Evolutionary conservation across 371 early-diverging fungal genomes (phyloP).

Genomic region (Chytridiales sp.): DNA sequence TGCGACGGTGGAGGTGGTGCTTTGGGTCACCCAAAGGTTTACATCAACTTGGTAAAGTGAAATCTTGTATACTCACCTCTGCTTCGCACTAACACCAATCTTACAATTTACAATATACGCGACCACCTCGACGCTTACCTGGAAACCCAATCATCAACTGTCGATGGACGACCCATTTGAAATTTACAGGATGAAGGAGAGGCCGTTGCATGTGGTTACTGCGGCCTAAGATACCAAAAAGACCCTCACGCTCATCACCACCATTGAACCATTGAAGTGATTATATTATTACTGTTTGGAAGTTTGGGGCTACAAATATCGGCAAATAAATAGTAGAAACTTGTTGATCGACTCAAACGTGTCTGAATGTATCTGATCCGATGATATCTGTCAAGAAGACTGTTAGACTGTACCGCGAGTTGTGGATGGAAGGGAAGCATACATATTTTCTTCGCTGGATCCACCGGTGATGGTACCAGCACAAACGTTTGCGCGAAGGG

Average conservation of each 20-base stretch:
- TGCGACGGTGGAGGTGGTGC: conserved; percentile 94
- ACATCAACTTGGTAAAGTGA: conserved; percentile 79
- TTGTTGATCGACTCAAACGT: conserved; percentile 22
- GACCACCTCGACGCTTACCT: no score
- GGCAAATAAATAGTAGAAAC: conserved; percentile 1
- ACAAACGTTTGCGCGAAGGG: conserved; percentile 69
- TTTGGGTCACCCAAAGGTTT: conserved; percentile 92
- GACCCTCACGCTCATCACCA: conserved; percentile 25
- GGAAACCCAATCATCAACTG: no score
- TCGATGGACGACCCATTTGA: no score
- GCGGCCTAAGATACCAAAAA: conserved; percentile 30
- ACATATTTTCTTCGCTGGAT: conserved; percentile 32
- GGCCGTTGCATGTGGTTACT: conserved; percentile 31
- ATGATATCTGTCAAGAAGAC: conserved; percentile 2
- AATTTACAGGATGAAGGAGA: conserved; percentile 22
- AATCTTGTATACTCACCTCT: no score
- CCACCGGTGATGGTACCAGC: conserved; percentile 56
- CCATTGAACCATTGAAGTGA: conserved; percentile 24
- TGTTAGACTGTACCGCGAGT: not conserved
- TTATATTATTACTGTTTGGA: not conserved
- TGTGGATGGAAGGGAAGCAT: conserved; percentile 6
- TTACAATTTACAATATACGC: conserved; percentile 5
- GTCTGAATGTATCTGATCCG: conserved; percentile 39
- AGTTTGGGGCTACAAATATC: no score
- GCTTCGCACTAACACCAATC: not conserved